phyloP scores from a whole-genome alignment of 2,329 filamentous ascomycete species.

The Penicillium oxalicum region DNA sequence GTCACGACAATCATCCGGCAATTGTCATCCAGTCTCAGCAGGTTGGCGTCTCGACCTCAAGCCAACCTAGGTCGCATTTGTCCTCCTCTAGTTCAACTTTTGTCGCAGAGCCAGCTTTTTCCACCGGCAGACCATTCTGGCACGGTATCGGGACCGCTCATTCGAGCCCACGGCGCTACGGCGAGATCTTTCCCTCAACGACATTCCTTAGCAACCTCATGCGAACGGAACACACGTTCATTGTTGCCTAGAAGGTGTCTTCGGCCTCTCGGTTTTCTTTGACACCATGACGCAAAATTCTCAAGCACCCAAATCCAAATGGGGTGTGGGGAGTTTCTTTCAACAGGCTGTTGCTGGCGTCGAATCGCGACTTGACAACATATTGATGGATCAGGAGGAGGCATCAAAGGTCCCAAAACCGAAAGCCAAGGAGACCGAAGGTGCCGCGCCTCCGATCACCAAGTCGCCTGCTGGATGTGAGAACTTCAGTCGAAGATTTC shows the following conservation, averaged over 20 bases:
- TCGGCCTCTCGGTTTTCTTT: conserved; percentile 1
- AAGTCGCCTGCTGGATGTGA: conserved; percentile 26
- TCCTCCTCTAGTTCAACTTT: no score
- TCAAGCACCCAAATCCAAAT: conserved; percentile 53
- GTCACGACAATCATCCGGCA: no score
- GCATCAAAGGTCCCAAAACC: conserved; percentile 20
- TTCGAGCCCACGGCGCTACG: background rate
- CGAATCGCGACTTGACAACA: conserved; percentile 85
- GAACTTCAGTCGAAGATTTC: conserved; percentile 4
- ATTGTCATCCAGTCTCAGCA: no score
- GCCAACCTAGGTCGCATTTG: no score
- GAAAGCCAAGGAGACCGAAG: conserved; percentile 35
- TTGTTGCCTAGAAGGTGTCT: conserved; percentile 17
- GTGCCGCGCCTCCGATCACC: conserved; percentile 16
- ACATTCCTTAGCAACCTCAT: conserved; percentile 17
- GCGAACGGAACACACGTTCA: conserved; percentile 16
- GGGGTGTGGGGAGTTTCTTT: conserved; percentile 65
- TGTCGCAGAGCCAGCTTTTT: no score
- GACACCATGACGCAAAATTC: conserved; percentile 30
- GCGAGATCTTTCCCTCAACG: conserved; percentile 7
- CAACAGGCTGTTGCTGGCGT: conserved; percentile 89
- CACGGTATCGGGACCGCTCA: no score
- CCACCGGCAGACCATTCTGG: no score
- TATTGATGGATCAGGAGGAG: conserved; percentile 75
- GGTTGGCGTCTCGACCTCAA: no score